These are phyloP conservation scores for Ramaria rubella DNA, from an alignment of 768 basidiomycete genomes.

Conservation along the genomic window DNA sequence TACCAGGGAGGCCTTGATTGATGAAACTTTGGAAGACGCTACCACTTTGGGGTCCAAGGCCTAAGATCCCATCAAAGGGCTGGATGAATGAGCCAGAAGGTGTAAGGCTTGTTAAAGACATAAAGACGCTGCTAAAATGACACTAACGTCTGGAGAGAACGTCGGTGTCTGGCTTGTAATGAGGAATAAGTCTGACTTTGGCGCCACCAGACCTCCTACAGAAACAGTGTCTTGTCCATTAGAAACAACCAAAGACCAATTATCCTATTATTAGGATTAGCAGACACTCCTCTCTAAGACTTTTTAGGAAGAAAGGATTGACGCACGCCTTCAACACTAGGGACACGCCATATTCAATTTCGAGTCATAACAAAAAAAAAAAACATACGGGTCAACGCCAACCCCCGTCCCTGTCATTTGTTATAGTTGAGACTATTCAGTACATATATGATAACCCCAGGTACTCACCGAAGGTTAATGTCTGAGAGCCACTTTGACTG, in stretches of 20 bases:
- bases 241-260: conserved; percentile 42
- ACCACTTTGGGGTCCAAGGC: conserved; percentile 43
- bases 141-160: conserved; percentile 37
- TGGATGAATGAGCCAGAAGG: not conserved
- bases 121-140: not conserved
- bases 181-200: conserved; percentile 37
- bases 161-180: conserved; percentile 48
- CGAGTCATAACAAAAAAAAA: not conserved
- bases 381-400: conserved; percentile 6
- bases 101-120: not conserved
- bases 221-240: conserved; percentile 43
- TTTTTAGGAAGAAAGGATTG: not conserved
- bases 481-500: conserved; percentile 33
- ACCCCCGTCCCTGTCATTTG: conserved; percentile 34
- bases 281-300: not conserved
- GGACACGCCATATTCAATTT: conserved; percentile 40
- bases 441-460: not conserved
- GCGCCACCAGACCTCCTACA: conserved; percentile 38
- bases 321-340: conserved; percentile 26
- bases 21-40: conserved; percentile 46
- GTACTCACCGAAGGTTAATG: conserved; percentile 39
- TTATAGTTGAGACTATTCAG: not conserved
- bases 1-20: conserved; percentile 44
- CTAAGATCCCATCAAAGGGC: conserved; percentile 24
- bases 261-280: conserved; percentile 18